Conservation (phyloP, 179 eudicot species). For the Beta lomatogona region DNA sequence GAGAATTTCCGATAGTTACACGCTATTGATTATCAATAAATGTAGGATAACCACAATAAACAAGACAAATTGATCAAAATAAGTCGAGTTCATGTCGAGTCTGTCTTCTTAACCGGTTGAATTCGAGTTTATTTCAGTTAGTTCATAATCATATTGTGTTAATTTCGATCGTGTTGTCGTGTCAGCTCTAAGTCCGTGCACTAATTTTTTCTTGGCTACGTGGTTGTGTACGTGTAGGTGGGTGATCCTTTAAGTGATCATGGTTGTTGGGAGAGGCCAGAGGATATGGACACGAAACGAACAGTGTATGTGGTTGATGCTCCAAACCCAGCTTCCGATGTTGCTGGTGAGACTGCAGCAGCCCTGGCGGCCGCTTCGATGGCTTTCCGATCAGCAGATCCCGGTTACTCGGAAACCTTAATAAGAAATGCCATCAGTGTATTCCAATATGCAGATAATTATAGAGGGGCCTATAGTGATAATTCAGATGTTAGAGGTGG, state of each 20-base stretch:
- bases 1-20: no score
- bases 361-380: conserved; percentile 90
- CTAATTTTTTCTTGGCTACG: background rate
- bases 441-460: conserved; percentile 66
- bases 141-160: no score
- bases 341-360: conserved; percentile 92
- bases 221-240: conserved; percentile 46
- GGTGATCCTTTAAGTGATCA: conserved; percentile 85
- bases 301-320: conserved; percentile 73
- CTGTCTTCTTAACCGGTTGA: no score
- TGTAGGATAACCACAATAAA: no score
- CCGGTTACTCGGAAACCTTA: conserved; percentile 66
- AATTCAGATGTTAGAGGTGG: conserved; percentile 58
- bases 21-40: no score
- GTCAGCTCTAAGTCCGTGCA: no score
- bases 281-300: conserved; percentile 90
- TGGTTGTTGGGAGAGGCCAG: conserved; percentile 93
- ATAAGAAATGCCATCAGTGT: conserved; percentile 46
- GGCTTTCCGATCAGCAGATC: conserved; percentile 72
- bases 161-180: no score
- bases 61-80: no score
- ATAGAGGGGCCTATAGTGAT: conserved; percentile 92
- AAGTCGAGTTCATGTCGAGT: no score
- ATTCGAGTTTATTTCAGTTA: no score
- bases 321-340: conserved; percentile 88